Base-by-base conservation (phyloP, 129 eudicot genomes). In the Pulicaria dysenterica region DNA sequence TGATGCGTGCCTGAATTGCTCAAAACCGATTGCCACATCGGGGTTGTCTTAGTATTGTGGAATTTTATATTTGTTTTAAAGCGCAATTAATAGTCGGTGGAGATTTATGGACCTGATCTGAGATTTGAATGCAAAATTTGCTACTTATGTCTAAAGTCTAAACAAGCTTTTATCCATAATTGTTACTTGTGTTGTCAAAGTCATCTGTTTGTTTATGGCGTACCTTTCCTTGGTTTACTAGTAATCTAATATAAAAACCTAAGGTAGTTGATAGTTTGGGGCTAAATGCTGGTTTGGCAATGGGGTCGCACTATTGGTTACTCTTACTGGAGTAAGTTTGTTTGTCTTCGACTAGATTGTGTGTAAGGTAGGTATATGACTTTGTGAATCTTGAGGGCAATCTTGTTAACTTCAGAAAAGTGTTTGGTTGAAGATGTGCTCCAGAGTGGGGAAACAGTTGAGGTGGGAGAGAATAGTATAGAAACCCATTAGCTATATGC, bases 71-170 rank as follows among this genome's bases (percentile, higher is more conserved):
- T 8, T 72, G 8, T 31, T 66, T 50, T 5, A 14, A 5, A 51
- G 4, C 7, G 41, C 17, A 36, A 34, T 9, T 49, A 10, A 12
- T 70, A 39, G 47, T 61, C 6, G 62, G 36, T 37, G 61, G 49
- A 58, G n/a, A 34, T 60, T 62, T 15, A 2, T 14, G 58, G 2
- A 61, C 49, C 70, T 47, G 70, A 46, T 75, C 37, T 67, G 58
- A 54, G 73, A 15, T 36, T 36, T 45, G 58, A 41, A 75, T 66
- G 49, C 12, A 45, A 46, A 46, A 11, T 55, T 14, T 75, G 74
- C 13, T 9, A 56, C 3, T 56, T n/a, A 8, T 64, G 68, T 13
- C 4, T 60, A 14, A 60, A 38, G 2, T 60, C 31, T 24, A 24
- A 24, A 24, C 31, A 24, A 24, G 31, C 31, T 24, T 24, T 24